phyloP scores from a whole-genome alignment of 176 grass and related monocot genomes.

The Zoysia pacifica region DNA sequence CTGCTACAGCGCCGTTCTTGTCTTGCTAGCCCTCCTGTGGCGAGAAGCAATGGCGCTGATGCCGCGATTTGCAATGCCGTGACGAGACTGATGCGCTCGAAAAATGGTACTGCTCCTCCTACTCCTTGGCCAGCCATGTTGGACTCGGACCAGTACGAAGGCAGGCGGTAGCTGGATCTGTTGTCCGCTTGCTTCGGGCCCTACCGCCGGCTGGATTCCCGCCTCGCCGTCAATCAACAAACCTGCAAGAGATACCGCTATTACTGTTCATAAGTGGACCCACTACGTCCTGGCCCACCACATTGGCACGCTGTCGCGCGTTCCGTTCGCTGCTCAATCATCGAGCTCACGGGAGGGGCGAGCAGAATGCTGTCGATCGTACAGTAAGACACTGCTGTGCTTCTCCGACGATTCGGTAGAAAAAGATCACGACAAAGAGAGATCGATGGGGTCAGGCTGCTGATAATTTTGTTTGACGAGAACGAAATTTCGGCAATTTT shows the following conservation, averaged over 20 bases:
- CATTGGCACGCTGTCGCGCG: not conserved
- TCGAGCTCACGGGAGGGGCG: not conserved
- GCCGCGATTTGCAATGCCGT: not conserved
- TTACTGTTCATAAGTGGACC: not conserved
- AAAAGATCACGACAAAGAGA: too few species aligned
- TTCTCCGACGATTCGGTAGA: too few species aligned
- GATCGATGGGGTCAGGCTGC: too few species aligned
- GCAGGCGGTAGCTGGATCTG: not conserved
- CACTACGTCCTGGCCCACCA: not conserved
- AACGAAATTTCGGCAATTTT: too few species aligned
- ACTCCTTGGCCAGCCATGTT: not conserved
- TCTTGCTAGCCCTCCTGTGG: not conserved
- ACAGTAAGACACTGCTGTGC: too few species aligned
- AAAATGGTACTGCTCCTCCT: not conserved
- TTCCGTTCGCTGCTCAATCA: not conserved
- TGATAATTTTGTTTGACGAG: too few species aligned
- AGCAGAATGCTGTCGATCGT: too few species aligned
- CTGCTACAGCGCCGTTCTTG: not conserved
- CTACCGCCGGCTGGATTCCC: slow-evolving; percentile 7
- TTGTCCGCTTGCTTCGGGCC: not conserved
- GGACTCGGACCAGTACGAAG: not conserved
- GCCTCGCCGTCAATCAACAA: not conserved
- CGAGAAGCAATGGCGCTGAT: not conserved
- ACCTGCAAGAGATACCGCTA: slow-evolving; percentile 3
- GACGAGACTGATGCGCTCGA: not conserved